Evolutionary conservation across 2,329 filamentous ascomycete genomes (phyloP).

Genomic region (Paraconiothyrium sp.): DNA sequence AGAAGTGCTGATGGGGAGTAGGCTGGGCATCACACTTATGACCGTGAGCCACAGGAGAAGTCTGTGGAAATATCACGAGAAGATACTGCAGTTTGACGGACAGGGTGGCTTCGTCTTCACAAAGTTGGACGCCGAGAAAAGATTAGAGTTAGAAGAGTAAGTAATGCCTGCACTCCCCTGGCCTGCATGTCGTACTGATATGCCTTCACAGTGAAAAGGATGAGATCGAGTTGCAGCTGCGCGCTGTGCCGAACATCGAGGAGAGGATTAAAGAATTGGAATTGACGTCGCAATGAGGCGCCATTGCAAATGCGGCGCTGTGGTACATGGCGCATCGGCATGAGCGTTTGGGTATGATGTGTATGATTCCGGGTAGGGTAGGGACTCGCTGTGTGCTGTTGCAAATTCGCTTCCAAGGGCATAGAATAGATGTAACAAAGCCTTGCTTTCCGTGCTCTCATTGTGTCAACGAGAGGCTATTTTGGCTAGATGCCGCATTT

Average conservation of each 20-base stretch:
- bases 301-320: neutral
- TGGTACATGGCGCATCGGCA: neutral
- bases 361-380: neutral
- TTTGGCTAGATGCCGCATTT: too few species aligned
- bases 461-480: too few species aligned
- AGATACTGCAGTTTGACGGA: slow-evolving; percentile 96
- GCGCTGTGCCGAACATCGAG: slow-evolving; percentile 89
- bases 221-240: slow-evolving; percentile 84
- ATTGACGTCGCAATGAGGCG: slow-evolving; percentile 24
- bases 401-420: too few species aligned
- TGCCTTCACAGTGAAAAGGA: slow-evolving; percentile 75
- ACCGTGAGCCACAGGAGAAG: slow-evolving; percentile 92
- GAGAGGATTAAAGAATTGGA: slow-evolving; percentile 82
- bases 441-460: too few species aligned
- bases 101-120: slow-evolving; percentile 93
- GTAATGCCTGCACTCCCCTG: slow-evolving; percentile 31
- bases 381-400: neutral
- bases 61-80: slow-evolving; percentile 95
- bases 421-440: neutral
- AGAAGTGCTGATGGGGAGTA: neutral
- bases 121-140: slow-evolving; percentile 83
- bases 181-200: slow-evolving; percentile 22
- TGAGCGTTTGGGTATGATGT: neutral
- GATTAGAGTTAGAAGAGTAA: slow-evolving; percentile 85
- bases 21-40: slow-evolving; percentile 92